These are phyloP conservation scores for Schizochytrium sp. DNA, from an alignment of 108 stramenopile species.

Conservation along the genomic window DNA sequence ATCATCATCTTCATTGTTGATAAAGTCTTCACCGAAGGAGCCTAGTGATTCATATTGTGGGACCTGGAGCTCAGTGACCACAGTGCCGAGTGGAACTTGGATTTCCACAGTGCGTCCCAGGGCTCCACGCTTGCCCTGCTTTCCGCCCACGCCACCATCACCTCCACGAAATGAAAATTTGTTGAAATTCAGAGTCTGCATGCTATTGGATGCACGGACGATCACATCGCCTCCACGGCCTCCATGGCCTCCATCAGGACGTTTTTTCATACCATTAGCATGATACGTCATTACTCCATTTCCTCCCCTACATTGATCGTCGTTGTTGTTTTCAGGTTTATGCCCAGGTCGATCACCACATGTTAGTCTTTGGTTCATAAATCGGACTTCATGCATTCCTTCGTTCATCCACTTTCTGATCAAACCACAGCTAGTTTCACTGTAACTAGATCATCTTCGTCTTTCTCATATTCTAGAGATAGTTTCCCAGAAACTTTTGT, in stretches of 20 bases:
- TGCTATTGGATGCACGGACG: not conserved
- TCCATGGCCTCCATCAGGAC: slow-evolving; percentile 50
- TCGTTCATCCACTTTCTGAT: not conserved
- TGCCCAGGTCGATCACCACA: not conserved
- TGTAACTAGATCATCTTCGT: not conserved
- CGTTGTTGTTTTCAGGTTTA: not conserved
- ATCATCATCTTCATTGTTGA: not conserved
- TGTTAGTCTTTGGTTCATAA: not conserved
- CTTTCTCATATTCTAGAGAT: not conserved
- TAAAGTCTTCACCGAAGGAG: not conserved
- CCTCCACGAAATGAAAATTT: not conserved
- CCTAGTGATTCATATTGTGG: not conserved
- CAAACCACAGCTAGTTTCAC: not conserved
- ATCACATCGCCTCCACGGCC: slow-evolving; percentile 59
- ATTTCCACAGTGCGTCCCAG: not conserved
- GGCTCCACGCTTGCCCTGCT: not conserved
- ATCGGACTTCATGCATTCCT: not conserved
- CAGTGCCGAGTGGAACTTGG: slow-evolving; percentile 1
- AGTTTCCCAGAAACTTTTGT: too few species aligned
- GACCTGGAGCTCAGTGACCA: slow-evolving; percentile 41
- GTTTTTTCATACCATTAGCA: not conserved
- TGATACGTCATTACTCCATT: slow-evolving; percentile 55
- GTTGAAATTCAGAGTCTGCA: slow-evolving; percentile 42
- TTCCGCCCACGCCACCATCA: slow-evolving; percentile 12
- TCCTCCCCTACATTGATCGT: slow-evolving; percentile 3